phyloP scores from a whole-genome alignment of 345 rosid genomes.

The Kandelia obovata region DNA sequence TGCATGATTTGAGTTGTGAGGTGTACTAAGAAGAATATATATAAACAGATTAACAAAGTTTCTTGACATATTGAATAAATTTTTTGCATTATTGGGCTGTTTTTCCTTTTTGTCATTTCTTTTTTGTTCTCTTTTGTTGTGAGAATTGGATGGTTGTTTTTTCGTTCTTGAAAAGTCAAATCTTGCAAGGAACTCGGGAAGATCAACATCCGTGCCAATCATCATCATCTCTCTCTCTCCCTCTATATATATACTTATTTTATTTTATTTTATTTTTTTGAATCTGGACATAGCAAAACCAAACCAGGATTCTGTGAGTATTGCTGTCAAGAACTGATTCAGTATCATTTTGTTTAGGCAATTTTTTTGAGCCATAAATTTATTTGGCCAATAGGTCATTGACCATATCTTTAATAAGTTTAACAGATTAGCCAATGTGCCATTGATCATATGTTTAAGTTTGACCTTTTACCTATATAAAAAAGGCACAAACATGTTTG shows the following conservation, averaged over 20 bases:
- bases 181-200: conserved; percentile 24
- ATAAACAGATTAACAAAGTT: neutral
- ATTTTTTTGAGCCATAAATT: neutral
- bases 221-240: neutral
- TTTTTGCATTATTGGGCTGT: neutral
- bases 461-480: too few relatives aligned
- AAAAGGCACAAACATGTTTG: too few relatives aligned
- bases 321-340: neutral
- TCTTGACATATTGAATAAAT: neutral
- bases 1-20: conserved; percentile 35
- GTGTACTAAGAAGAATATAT: too few relatives aligned
- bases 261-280: neutral
- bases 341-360: neutral
- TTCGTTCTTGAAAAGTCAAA: conserved; percentile 25
- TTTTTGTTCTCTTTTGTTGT: neutral
- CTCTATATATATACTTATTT: too few relatives aligned
- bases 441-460: too few relatives aligned
- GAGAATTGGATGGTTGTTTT: conserved; percentile 22
- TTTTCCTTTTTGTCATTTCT: neutral
- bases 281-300: neutral
- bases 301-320: neutral
- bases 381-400: too few relatives aligned
- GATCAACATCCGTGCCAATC: conserved; percentile 13
- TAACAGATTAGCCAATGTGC: too few relatives aligned
- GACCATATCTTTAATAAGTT: too few relatives aligned